Evolutionary conservation across 2,329 filamentous ascomycete species (phyloP).

Genomic region (Sporothrix schenckii): DNA sequence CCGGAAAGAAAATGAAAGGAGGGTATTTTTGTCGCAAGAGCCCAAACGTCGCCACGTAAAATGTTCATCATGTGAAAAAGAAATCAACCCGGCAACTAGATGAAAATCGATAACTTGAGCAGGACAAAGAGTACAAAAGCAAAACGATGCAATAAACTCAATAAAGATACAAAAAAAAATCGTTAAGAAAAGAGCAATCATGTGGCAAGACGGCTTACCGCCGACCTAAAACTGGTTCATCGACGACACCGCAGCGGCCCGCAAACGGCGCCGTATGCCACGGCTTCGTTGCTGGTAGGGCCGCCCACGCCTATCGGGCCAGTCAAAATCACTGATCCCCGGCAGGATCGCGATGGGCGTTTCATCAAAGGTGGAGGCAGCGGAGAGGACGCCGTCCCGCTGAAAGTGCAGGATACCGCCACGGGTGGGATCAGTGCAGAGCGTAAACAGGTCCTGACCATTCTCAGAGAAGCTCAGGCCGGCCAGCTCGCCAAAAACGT

Average conservation of each 20-base stretch:
- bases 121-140: neutral
- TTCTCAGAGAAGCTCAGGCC: slow-evolving; percentile 68
- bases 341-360: neutral
- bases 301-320: neutral
- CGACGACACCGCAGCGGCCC: neutral
- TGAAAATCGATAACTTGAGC: neutral
- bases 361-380: slow-evolving; percentile 40
- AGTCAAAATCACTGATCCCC: neutral
- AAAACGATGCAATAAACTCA: neutral
- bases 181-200: neutral
- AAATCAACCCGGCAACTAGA: neutral
- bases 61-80: slow-evolving; percentile 7
- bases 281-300: slow-evolving; percentile 1
- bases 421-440: slow-evolving; percentile 66
- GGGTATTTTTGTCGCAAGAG: slow-evolving; percentile 24
- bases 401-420: slow-evolving; percentile 69
- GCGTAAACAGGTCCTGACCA: slow-evolving; percentile 67
- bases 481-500: slow-evolving; percentile 75
- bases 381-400: slow-evolving; percentile 47
- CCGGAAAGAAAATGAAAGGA: neutral
- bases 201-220: neutral
- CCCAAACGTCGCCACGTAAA: neutral
- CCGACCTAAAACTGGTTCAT: slow-evolving; percentile 5
- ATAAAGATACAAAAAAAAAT: neutral
- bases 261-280: neutral